Conservation (phyloP, 2,329 filamentous ascomycete species). For the Ceratocystis papillata region DNA sequence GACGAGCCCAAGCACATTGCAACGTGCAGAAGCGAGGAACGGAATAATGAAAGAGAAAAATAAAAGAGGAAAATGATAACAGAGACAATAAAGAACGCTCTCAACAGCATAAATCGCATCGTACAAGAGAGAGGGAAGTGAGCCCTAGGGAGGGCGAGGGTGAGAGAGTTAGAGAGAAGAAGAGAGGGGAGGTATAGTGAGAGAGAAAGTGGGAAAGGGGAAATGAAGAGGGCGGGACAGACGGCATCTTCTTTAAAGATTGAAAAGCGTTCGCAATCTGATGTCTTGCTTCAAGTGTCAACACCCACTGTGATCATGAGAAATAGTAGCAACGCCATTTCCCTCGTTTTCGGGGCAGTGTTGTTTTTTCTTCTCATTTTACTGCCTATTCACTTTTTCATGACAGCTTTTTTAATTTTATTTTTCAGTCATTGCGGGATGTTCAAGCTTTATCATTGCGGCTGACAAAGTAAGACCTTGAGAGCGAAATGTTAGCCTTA, state of each 20-base stretch:
- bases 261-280: too few relatives aligned
- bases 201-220: too few relatives aligned
- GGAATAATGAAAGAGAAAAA: not conserved
- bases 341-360: too few relatives aligned
- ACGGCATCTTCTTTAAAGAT: too few relatives aligned
- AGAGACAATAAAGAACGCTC: not conserved
- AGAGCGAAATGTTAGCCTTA: constrained; percentile 18
- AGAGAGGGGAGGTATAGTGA: not conserved
- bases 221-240: too few relatives aligned
- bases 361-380: not conserved
- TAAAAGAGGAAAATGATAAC: not conserved
- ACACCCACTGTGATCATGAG: not conserved
- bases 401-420: not conserved
- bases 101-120: not conserved
- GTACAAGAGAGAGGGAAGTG: not conserved
- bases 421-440: not conserved
- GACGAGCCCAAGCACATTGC: not conserved
- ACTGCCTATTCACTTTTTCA: not conserved
- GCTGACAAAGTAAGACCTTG: constrained; percentile 50
- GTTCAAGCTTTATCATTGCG: constrained; percentile 38
- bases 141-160: not conserved
- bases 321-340: too few relatives aligned
- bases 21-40: not conserved
- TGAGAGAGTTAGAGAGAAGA: not conserved
- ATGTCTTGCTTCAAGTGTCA: not conserved